Base-by-base conservation (phyloP, 2,329 filamentous ascomycete genomes). In the Emydomyces testavorans region DNA sequence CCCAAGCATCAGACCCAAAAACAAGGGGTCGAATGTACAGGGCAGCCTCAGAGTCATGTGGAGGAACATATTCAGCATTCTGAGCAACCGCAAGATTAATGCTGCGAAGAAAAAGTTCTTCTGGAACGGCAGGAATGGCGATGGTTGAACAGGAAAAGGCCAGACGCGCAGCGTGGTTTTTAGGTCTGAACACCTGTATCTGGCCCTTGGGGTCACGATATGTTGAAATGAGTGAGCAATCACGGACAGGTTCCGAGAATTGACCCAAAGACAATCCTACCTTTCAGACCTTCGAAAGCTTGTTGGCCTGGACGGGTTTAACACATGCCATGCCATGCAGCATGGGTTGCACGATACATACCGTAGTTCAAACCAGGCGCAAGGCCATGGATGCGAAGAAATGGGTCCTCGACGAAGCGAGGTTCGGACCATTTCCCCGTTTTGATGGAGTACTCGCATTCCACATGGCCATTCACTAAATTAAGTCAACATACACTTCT, bases 391-490 rank as follows among this genome's bases (percentile, higher is more conserved):
- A 77, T 67, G 41, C 70, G 66, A 20, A 77, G 65, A 57, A 64
- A 75, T 1, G 74, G 74, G 46, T 74, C 71, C 52, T 68, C 59
- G 45, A 77, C 66, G 54, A 77, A 75, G 35, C 63, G 60, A 2
- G 74, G 74, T 2, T 65, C 57, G 18, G 67, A 71, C 74, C 74
- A 77, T 70, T 72, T 62, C 48, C 69, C 69, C 7, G 70, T 71
- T 39, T 71, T 66, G 34, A 67, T 61, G 34, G 68, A 71, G 62
- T 72, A 77, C 55, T 67, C 65, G 34, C 68, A 73, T 60, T 76
- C 73, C 52, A 76, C 69, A 60, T 77, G 74, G 46, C 74, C 74
- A 53, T 75, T 75, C 50, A 76, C 74, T 74, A n/a, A n/a, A n/a
- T n/a, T n/a, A n/a, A n/a, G n/a, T n/a, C n/a, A n/a, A n/a, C n/a